Evolutionary conservation across 1,284 basidiomycete species (phyloP).

Genomic region (Trametes polyzona): DNA sequence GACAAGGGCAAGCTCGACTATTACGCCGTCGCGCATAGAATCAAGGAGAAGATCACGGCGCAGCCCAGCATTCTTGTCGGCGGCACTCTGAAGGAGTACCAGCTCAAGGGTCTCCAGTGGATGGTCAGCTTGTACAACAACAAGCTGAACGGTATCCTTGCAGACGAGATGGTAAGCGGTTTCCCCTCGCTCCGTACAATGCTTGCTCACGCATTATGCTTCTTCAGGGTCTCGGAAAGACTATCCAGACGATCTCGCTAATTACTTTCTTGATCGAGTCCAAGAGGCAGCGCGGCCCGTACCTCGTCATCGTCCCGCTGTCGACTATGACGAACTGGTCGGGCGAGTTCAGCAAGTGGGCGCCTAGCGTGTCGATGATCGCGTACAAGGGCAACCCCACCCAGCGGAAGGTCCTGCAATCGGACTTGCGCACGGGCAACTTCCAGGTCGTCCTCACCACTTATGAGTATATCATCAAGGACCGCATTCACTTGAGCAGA

Average conservation of each 20-base stretch:
- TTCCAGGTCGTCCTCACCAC: constrained; percentile 98
- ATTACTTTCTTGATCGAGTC: constrained; percentile 95
- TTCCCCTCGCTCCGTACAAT: too few species aligned
- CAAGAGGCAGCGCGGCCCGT: constrained; percentile 93
- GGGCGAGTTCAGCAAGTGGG: constrained; percentile 97
- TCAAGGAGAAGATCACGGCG: constrained; percentile 85
- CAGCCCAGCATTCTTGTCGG: constrained; percentile 87
- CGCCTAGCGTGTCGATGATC: constrained; percentile 83
- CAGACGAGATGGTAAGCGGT: constrained; percentile 91
- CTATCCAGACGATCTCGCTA: constrained; percentile 95
- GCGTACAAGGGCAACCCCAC: constrained; percentile 95
- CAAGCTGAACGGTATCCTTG: constrained; percentile 94
- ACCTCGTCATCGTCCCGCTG: constrained; percentile 96
- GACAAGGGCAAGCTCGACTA: constrained; percentile 90
- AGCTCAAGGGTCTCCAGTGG: constrained; percentile 94
- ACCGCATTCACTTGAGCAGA: constrained; percentile 87
- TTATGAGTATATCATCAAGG: constrained; percentile 99
- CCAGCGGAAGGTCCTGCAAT: constrained; percentile 76
- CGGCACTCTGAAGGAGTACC: constrained; percentile 91
- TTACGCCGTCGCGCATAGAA: constrained; percentile 94
- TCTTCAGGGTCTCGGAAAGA: constrained; percentile 90
- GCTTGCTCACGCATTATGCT: neutral
- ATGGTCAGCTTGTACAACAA: constrained; percentile 99
- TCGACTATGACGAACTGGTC: constrained; percentile 99
- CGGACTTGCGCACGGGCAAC: constrained; percentile 75